Evolutionary conservation across 768 basidiomycete species (phyloP).

Genomic region (Boletus vinaceobasis): DNA sequence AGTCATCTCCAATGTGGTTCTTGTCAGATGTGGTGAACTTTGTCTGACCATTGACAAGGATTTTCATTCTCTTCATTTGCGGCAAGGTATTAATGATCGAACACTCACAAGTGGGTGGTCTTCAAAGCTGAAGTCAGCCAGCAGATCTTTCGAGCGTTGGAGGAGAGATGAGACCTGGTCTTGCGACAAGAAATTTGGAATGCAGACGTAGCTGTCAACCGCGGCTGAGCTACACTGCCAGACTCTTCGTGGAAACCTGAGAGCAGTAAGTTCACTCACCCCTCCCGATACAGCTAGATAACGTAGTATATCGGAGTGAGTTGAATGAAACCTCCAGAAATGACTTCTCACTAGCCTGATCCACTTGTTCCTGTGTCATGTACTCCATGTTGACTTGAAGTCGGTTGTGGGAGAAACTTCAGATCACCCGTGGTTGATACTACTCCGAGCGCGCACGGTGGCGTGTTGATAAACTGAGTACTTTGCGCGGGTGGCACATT

Average conservation of each 20-base stretch:
- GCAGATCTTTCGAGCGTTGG: conserved; percentile 64
- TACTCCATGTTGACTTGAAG: conserved; percentile 32
- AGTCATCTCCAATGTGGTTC: conserved; percentile 85
- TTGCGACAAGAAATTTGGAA: conserved; percentile 68
- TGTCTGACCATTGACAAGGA: conserved; percentile 51
- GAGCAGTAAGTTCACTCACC: conserved; percentile 37
- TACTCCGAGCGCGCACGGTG: no score
- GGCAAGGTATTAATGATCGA: not conserved
- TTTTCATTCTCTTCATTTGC: not conserved
- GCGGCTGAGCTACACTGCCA: not conserved
- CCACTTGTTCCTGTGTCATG: conserved; percentile 54
- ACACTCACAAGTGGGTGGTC: conserved; percentile 76
- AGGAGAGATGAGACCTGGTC: conserved; percentile 62
- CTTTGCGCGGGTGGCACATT: not conserved
- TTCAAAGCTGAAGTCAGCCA: conserved; percentile 73
- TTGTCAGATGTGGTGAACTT: conserved; percentile 80
- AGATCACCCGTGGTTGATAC: not conserved
- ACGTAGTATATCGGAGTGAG: not conserved
- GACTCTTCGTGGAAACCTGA: not conserved
- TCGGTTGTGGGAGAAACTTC: not conserved
- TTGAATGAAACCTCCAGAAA: not conserved
- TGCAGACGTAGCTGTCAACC: conserved; percentile 63
- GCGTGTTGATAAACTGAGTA: not conserved
- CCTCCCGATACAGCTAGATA: conserved; percentile 54
- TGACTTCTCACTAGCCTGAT: conserved; percentile 41